These are phyloP conservation scores for Calendula officinalis DNA, from an alignment of 129 eudicot species.

Conservation along the genomic window DNA sequence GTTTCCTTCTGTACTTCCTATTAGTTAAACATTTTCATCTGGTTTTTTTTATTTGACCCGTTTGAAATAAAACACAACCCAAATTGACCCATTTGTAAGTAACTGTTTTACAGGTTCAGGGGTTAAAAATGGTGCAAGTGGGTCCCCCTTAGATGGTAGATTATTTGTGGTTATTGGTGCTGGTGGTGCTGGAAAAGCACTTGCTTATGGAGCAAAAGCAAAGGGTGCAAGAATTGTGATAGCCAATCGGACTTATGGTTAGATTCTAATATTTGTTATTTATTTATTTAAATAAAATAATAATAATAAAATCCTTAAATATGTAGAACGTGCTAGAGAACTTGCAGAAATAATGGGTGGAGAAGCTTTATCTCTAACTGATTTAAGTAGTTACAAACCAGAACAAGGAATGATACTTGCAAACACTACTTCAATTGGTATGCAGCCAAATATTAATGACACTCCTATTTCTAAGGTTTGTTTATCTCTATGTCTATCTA, in stretches of 20 bases:
- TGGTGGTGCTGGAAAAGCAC: constrained; percentile 97
- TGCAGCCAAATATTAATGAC: constrained; percentile 86
- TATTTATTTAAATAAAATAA: no score
- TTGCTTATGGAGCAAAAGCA: constrained; percentile 95
- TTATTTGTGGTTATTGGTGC: constrained; percentile 92
- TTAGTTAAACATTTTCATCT: constrained; percentile 1
- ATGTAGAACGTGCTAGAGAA: constrained; percentile 72
- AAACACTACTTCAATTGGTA: constrained; percentile 91
- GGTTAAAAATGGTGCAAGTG: constrained; percentile 29
- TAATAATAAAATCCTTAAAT: constrained; percentile 1
- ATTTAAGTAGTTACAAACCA: constrained; percentile 56
- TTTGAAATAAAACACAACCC: not conserved
- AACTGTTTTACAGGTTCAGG: constrained; percentile 41
- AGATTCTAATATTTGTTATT: not conserved
- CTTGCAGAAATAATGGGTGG: constrained; percentile 75
- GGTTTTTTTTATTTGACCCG: not conserved
- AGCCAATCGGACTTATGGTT: constrained; percentile 93
- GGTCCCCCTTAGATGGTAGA: constrained; percentile 82
- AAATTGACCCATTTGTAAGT: not conserved
- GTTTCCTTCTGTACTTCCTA: constrained; percentile 41
- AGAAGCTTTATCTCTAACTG: constrained; percentile 76
- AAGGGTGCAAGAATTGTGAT: constrained; percentile 95
- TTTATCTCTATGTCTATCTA: not conserved
- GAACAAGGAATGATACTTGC: constrained; percentile 90
- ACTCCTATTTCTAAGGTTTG: constrained; percentile 87